phyloP scores from a whole-genome alignment of 345 rosid species.

The Ceriops decandra region DNA sequence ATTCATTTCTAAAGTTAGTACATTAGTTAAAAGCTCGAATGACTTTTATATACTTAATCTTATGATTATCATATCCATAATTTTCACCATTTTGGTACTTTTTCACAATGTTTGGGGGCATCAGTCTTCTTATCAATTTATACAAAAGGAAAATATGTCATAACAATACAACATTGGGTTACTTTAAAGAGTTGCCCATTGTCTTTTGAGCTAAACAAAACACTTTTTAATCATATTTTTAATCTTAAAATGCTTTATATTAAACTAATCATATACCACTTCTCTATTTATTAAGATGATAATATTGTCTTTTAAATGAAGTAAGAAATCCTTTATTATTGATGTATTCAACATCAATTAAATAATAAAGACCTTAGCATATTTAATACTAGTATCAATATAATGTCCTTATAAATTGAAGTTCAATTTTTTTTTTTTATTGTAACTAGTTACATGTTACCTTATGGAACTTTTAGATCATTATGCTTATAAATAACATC shows the following conservation, averaged over 20 bases:
- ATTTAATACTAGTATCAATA: background rate
- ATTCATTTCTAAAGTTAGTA: background rate
- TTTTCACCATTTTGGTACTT: background rate
- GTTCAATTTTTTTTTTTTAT: no score
- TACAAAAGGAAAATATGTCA: background rate
- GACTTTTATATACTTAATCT: background rate
- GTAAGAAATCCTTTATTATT: conserved; percentile 8
- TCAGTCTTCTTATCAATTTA: background rate
- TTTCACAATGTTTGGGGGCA: background rate
- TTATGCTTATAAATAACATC: background rate
- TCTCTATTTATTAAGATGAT: background rate
- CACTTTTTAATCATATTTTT: background rate
- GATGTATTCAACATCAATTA: conserved; percentile 2
- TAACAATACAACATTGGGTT: background rate
- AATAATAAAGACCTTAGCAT: background rate
- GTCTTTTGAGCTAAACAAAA: background rate
- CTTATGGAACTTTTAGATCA: background rate
- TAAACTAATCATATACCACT: background rate
- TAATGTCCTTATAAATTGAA: no score
- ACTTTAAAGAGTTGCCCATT: background rate
- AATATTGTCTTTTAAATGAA: background rate
- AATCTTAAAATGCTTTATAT: background rate
- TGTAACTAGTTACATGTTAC: no score
- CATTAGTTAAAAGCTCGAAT: background rate
- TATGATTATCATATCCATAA: no score